Percentiles rank a stretch among this genome's conserved stretches.
Conservation (phyloP, 2,329 filamentous ascomycete genomes). For the Emericellopsis atlantica region DNA sequence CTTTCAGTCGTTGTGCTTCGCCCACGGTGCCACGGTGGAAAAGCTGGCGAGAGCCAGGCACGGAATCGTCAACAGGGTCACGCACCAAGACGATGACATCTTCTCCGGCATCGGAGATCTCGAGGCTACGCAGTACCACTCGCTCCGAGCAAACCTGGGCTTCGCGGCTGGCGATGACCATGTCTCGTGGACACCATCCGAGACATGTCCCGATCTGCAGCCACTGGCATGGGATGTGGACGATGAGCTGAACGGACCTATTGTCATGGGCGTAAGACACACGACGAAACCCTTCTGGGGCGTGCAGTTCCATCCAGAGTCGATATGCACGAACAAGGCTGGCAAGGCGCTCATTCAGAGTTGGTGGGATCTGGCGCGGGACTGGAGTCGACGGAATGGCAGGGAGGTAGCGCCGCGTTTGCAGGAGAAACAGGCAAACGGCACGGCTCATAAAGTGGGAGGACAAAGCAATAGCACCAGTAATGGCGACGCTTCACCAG, state of each 20-base stretch:
- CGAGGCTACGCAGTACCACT: slow-evolving; percentile 67
- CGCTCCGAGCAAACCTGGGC: slow-evolving; percentile 41
- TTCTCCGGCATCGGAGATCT: slow-evolving; percentile 50
- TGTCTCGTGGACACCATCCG: slow-evolving; percentile 5
- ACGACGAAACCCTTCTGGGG: slow-evolving; percentile 64
- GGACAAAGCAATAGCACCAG: neutral
- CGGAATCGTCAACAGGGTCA: slow-evolving; percentile 62
- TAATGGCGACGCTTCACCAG: neutral
- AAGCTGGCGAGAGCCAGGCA: slow-evolving; percentile 64
- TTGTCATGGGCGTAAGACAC: slow-evolving; percentile 71
- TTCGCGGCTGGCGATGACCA: slow-evolving; percentile 14
- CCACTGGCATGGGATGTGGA: slow-evolving; percentile 46
- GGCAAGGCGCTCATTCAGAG: slow-evolving; percentile 54
- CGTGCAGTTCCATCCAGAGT: slow-evolving; percentile 85
- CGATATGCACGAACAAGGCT: slow-evolving; percentile 62
- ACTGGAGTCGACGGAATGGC: slow-evolving; percentile 28
- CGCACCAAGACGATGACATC: slow-evolving; percentile 48
- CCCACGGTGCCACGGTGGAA: slow-evolving; percentile 54
- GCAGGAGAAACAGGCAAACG: neutral
- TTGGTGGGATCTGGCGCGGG: slow-evolving; percentile 58
- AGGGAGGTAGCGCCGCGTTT: too few species aligned
- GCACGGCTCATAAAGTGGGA: too few species aligned
- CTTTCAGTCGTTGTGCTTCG: slow-evolving; percentile 67
- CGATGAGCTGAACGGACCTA: slow-evolving; percentile 26
- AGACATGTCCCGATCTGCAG: slow-evolving; percentile 28